Evolutionary conservation across 192 early-diverging fungal genomes (phyloP), one percentile per base, ranked within the genome.

Genomic region (Backusella luteola): DNA sequence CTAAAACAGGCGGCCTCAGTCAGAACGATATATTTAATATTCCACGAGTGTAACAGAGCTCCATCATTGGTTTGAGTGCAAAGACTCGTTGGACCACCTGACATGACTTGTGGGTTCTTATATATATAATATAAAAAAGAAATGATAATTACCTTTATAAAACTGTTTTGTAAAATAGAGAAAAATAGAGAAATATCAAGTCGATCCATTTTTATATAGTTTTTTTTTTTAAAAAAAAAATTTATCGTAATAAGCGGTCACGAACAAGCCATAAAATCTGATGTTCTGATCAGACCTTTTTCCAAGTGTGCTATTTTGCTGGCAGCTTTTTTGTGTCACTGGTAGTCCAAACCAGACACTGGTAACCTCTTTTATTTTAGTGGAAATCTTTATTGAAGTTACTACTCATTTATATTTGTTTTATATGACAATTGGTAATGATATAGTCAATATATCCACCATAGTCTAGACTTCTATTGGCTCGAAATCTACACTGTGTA

Each of bases 31-130:
- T 68, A 53, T 69, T 78, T 75, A 49, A 66, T 79, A 36, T 79
- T 79, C 78, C 78, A 79, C 78, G 69, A 75, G 73, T 69, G 66
- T 79, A 79, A 79, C 78, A 74, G 78, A 75, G 73, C 34, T 70
- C 44, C 73, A 73, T 71, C 78, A 73, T 49, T 69, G 34, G 17
- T 63, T 41, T 49, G 59, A 42, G 39, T 67, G 17, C 44, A 59
- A 74, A 63, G 67, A 26, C 66, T 38, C 42, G 67, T 49, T 35
- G 73, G 49, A 38, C 26, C 73, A 41, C 78, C 78, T 79, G 78
- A 79, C 78, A 75, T 75, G 74, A 79, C 69, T 68, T 76, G 66
- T 67, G 74, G 78, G 78, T 68, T 69, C 39, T 26, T 29, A 14
- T 46, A 3, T 19, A 39, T 39, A 29, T 0, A n/a, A 53, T 26